phyloP scores from a whole-genome alignment of 2,329 filamentous ascomycete species.

The Tolypocladium guangdongense region DNA sequence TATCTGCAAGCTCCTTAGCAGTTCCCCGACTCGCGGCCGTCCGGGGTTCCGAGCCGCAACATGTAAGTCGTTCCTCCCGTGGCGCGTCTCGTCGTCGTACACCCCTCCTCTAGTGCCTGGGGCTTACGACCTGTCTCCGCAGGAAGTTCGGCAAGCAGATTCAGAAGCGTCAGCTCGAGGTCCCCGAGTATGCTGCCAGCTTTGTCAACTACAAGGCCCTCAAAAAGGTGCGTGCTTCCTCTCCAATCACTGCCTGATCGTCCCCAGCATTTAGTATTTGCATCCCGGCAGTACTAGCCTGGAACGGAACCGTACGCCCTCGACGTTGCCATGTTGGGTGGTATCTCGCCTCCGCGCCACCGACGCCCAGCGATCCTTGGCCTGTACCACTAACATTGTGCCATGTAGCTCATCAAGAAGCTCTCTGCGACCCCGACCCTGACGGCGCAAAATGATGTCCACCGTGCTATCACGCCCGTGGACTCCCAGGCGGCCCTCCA shows the following conservation, averaged over 20 bases:
- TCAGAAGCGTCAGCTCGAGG: slow-evolving; percentile 96
- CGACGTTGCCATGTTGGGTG: background rate
- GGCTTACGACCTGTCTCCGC: slow-evolving; percentile 7
- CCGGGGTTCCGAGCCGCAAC: slow-evolving; percentile 12
- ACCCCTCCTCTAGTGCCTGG: background rate
- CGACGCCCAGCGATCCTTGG: background rate
- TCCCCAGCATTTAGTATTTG: background rate
- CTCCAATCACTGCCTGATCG: background rate
- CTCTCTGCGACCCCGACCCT: slow-evolving; percentile 85
- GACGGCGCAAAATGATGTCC: slow-evolving; percentile 58
- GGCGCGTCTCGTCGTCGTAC: background rate
- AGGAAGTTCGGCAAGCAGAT: slow-evolving; percentile 99
- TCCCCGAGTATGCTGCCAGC: slow-evolving; percentile 97
- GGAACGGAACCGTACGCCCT: background rate
- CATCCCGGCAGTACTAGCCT: background rate
- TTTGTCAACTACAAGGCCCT: slow-evolving; percentile 99
- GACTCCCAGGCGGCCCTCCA: slow-evolving; percentile 86
- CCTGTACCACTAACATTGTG: background rate
- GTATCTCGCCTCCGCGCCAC: background rate
- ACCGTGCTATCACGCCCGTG: slow-evolving; percentile 32
- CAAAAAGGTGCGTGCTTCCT: slow-evolving; percentile 63
- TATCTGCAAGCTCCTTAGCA: background rate
- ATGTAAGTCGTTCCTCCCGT: slow-evolving; percentile 20
- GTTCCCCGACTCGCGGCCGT: slow-evolving; percentile 2
- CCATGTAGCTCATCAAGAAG: slow-evolving; percentile 84